These are phyloP conservation scores for Hymenoscyphus fructigenus DNA, from an alignment of 2,329 filamentous ascomycete species.

Conservation along the genomic window DNA sequence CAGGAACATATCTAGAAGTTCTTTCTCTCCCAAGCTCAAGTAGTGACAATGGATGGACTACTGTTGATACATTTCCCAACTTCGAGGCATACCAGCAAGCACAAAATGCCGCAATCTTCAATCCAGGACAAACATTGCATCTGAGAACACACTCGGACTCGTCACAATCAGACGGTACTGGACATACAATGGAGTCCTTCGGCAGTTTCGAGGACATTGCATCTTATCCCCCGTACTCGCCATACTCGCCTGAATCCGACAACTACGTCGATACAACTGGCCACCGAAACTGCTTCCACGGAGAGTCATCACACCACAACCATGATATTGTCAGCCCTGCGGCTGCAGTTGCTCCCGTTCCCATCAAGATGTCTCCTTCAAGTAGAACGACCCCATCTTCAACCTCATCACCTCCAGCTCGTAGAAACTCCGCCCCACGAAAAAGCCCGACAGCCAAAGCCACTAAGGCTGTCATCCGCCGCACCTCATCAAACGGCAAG, in stretches of 20 bases:
- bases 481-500: conserved; percentile 72
- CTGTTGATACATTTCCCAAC: conserved; percentile 73
- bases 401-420: conserved; percentile 61
- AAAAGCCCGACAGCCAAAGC: conserved; percentile 65
- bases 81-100: conserved; percentile 66
- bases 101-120: conserved; percentile 70
- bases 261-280: conserved; percentile 60
- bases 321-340: conserved; percentile 65
- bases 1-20: conserved; percentile 80
- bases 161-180: conserved; percentile 69
- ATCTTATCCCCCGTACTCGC: conserved; percentile 63
- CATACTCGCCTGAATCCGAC: conserved; percentile 82
- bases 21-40: conserved; percentile 77
- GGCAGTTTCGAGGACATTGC: conserved; percentile 77
- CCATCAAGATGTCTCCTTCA: conserved; percentile 63
- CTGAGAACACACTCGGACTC: conserved; percentile 85
- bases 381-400: conserved; percentile 61
- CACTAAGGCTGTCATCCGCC: conserved; percentile 80
- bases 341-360: conserved; percentile 65
- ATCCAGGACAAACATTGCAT: conserved; percentile 87
- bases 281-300: conserved; percentile 62
- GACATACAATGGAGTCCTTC: conserved; percentile 55
- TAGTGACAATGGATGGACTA: conserved; percentile 83
- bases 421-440: conserved; percentile 70
- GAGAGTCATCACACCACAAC: conserved; percentile 48